Conservation (phyloP, 768 basidiomycete genomes). For the Suillus decipiens region DNA sequence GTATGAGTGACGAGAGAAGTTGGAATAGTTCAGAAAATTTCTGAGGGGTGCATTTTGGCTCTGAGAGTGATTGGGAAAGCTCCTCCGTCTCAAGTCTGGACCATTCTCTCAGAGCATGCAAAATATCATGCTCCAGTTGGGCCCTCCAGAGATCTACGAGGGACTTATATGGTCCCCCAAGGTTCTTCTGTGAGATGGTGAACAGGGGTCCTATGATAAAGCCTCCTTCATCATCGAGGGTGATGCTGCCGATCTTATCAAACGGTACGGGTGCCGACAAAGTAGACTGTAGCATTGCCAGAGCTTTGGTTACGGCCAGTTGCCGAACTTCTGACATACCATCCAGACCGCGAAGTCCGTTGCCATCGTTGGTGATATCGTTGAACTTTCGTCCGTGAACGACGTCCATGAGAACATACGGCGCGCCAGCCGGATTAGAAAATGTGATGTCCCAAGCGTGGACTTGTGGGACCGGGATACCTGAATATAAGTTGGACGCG, state of each 20-base stretch:
- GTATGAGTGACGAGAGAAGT: background rate
- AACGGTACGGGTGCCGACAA: background rate
- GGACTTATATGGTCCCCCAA: background rate
- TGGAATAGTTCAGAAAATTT: background rate
- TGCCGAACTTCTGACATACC: background rate
- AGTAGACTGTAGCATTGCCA: background rate
- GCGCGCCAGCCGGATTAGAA: background rate
- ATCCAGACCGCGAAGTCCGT: background rate
- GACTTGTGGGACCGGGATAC: background rate
- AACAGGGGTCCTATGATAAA: background rate
- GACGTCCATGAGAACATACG: slow-evolving; percentile 5
- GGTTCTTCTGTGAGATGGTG: background rate
- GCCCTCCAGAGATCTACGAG: background rate
- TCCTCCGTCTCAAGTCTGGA: background rate
- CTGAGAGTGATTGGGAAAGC: background rate
- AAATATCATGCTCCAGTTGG: background rate
- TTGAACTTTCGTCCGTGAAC: background rate
- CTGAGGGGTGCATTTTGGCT: slow-evolving; percentile 1
- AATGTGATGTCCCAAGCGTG: background rate
- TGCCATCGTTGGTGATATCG: background rate
- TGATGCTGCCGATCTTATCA: background rate
- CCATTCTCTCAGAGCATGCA: background rate
- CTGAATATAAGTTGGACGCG: background rate
- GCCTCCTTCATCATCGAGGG: background rate
- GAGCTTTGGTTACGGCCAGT: too few species aligned